phyloP scores from a whole-genome alignment of 23 red algal genomes.

The Chondrus crispus region DNA sequence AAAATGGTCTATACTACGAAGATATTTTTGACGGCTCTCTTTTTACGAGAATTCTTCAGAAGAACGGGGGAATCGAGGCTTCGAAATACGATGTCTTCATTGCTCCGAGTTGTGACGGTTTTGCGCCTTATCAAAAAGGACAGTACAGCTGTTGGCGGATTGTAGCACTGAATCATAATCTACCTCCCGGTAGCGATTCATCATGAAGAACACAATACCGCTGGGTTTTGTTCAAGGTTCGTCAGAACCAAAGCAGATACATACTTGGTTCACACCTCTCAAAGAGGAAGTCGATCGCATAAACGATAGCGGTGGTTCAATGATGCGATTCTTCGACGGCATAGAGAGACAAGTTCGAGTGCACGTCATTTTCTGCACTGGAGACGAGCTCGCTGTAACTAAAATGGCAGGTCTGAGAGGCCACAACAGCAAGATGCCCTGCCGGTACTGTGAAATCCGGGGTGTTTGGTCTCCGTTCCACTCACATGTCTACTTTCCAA shows the following conservation, averaged over 20 bases:
- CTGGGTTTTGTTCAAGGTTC: neutral
- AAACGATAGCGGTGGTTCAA: too few relatives aligned
- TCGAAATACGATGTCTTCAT: conserved; percentile 4
- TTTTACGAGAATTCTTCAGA: too few relatives aligned
- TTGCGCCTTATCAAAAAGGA: neutral
- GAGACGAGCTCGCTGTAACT: neutral
- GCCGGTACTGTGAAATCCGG: neutral
- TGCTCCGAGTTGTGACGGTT: neutral
- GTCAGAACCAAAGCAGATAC: too few relatives aligned
- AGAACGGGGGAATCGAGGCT: neutral
- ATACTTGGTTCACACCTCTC: too few relatives aligned
- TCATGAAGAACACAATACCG: neutral
- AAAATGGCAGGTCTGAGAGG: neutral
- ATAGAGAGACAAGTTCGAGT: neutral
- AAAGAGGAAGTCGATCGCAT: too few relatives aligned
- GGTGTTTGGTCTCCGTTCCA: neutral
- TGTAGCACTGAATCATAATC: neutral
- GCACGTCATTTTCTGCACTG: neutral
- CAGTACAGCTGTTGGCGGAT: neutral
- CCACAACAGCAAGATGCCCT: neutral
- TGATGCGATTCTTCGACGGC: neutral
- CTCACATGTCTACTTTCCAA: neutral
- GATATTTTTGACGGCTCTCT: too few relatives aligned
- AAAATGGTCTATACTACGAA: too few relatives aligned
- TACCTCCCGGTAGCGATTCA: neutral